Base-by-base conservation (phyloP, 371 early-diverging fungal genomes). In the Circinella minor region DNA sequence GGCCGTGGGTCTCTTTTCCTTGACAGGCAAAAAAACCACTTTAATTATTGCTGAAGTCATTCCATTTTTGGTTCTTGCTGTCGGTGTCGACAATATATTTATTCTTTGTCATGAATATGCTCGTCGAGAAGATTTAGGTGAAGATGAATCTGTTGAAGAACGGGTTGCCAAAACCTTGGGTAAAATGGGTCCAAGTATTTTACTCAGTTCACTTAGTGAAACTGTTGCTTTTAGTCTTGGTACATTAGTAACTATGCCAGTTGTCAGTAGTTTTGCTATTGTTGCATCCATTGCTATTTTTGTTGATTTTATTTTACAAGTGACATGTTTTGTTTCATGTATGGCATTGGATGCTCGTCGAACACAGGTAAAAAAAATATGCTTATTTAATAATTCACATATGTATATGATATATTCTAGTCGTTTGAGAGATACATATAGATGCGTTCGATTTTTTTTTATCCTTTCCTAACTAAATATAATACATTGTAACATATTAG, bases 51-150 rank as follows among this genome's bases (percentile, higher is more conserved):
- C 92, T 6, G 93, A 93, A 66, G 93, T 93, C 10, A 91, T 93
- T 63, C 93, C 93, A 0, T 93, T 93, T 71, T 76, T 93, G 59
- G 93, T 92, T 4, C 73, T 92, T n/a, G 92, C 92, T 8, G 90
- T 93, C 0, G 93, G 93, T 54, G 93, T 93, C 0, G 93, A 93
- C 73, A 93, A 93, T 65, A 90, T 93, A 43, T 93, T 93, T 71
- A 88, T 93, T 55, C 81, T 93, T 7, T 88, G 88, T 55, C 88
- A 93, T 51, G 90, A 89, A 70, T 90, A 88, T 74, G 86, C 84
- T 34, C 74, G 91, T 43, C 82, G 88, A 34, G 72, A 67, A 10
- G 79, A 70, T 17, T 36, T 72, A n/a, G 69, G 47, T 0, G 60
- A 72, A 18, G 79, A 77, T 1, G 85, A 79, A 37, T 65, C 77